Evolutionary conservation across 2,329 filamentous ascomycete genomes (phyloP).

Genomic region (Colletotrichum tabaci): DNA sequence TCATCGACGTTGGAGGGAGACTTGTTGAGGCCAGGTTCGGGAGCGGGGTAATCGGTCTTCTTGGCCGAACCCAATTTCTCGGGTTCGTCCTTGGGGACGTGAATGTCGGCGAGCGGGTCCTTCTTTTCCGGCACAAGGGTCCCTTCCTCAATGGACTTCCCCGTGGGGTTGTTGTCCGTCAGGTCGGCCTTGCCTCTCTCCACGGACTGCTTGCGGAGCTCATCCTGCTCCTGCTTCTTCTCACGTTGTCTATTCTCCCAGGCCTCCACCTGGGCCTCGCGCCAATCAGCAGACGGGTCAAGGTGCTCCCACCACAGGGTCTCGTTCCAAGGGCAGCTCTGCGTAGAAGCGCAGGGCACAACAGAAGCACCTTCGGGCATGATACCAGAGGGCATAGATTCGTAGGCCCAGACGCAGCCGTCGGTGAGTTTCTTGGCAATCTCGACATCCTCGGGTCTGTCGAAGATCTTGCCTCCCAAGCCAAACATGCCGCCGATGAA

Average conservation of each 20-base stretch:
- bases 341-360: slow-evolving; percentile 62
- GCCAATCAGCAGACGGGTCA: slow-evolving; percentile 61
- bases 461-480: slow-evolving; percentile 75
- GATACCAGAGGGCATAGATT: slow-evolving; percentile 70
- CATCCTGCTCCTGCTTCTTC: slow-evolving; percentile 49
- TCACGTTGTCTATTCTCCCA: slow-evolving; percentile 61
- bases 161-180: background rate
- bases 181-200: slow-evolving; percentile 19
- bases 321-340: slow-evolving; percentile 68
- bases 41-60: slow-evolving; percentile 41
- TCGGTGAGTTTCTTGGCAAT: slow-evolving; percentile 75
- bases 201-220: slow-evolving; percentile 42
- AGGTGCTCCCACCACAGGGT: slow-evolving; percentile 65
- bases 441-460: slow-evolving; percentile 71
- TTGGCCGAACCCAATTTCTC: slow-evolving; percentile 29
- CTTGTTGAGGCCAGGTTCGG: slow-evolving; percentile 36
- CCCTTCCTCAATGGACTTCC: slow-evolving; percentile 1
- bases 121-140: slow-evolving; percentile 12
- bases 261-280: slow-evolving; percentile 59
- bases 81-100: slow-evolving; percentile 37
- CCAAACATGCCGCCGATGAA: slow-evolving; percentile 81
- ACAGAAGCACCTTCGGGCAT: slow-evolving; percentile 73
- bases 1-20: slow-evolving; percentile 38
- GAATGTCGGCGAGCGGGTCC: slow-evolving; percentile 27
- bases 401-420: slow-evolving; percentile 80